phyloP scores from a whole-genome alignment of 108 stramenopile species.

The Cyclotella atomus region DNA sequence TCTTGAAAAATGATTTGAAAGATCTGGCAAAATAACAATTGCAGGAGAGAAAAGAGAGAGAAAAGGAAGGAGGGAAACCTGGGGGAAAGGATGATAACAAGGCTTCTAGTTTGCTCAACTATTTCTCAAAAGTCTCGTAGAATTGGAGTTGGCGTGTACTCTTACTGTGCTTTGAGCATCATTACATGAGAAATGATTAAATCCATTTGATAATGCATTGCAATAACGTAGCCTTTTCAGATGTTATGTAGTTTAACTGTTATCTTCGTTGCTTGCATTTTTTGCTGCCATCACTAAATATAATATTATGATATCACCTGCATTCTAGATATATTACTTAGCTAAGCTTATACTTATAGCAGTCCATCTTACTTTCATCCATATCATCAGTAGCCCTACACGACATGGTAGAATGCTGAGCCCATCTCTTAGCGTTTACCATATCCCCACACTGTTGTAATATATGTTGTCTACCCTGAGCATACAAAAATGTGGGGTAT shows the following conservation, averaged over 20 bases:
- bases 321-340: too few relatives aligned
- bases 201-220: too few relatives aligned
- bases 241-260: too few relatives aligned
- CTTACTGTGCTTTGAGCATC: background rate
- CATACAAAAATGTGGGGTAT: conserved; percentile 44
- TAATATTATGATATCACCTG: too few relatives aligned
- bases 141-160: too few relatives aligned
- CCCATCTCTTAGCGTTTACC: conserved; percentile 44
- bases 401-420: conserved; percentile 54
- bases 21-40: conserved; percentile 38
- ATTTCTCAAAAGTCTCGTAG: background rate
- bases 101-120: conserved; percentile 13
- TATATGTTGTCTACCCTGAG: conserved; percentile 49
- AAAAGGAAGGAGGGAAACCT: conserved; percentile 29
- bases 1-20: conserved; percentile 72
- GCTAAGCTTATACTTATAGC: background rate
- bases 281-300: too few relatives aligned
- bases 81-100: background rate
- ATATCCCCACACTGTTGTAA: conserved; percentile 58
- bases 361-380: conserved; percentile 5
- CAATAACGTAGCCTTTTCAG: too few relatives aligned
- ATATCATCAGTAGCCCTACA: conserved; percentile 28
- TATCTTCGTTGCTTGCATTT: too few relatives aligned
- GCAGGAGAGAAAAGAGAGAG: conserved; percentile 26
- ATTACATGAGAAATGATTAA: too few relatives aligned